phyloP scores from a whole-genome alignment of 192 early-diverging fungal genomes.

The Mortierella claussenii region DNA sequence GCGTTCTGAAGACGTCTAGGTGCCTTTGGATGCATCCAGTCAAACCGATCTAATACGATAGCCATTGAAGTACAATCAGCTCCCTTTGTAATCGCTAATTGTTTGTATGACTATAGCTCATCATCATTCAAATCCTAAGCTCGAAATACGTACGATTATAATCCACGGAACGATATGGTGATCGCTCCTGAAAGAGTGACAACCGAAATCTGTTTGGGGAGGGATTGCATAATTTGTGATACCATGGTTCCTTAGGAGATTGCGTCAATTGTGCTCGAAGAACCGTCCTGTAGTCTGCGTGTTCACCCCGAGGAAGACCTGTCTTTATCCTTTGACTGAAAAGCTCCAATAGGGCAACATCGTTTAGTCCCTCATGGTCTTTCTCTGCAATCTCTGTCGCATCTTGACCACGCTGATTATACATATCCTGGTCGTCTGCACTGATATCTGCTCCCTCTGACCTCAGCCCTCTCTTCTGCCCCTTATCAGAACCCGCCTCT shows the following conservation, averaged over 20 bases:
- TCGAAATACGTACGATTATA: slow-evolving; percentile 37
- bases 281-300: not conserved
- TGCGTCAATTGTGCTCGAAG: not conserved
- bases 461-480: too few relatives aligned
- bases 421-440: not conserved
- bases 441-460: too few relatives aligned
- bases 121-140: too few relatives aligned
- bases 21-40: slow-evolving; percentile 28
- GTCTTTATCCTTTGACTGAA: not conserved
- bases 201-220: not conserved
- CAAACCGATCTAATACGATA: slow-evolving; percentile 9
- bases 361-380: not conserved
- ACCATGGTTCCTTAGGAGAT: not conserved
- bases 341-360: not conserved
- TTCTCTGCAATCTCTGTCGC: too few relatives aligned
- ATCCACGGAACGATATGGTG: slow-evolving; percentile 13
- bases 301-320: not conserved
- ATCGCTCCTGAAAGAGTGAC: not conserved
- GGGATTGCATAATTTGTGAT: too few relatives aligned
- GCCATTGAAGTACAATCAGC: too few relatives aligned
- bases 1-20: slow-evolving; percentile 1
- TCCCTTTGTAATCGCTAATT: too few relatives aligned
- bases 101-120: too few relatives aligned
- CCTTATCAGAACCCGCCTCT: too few relatives aligned
- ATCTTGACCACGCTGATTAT: not conserved